These are phyloP conservation scores for Coffea canephora DNA, from an alignment of 257 asterid genomes.

Conservation along the genomic window DNA sequence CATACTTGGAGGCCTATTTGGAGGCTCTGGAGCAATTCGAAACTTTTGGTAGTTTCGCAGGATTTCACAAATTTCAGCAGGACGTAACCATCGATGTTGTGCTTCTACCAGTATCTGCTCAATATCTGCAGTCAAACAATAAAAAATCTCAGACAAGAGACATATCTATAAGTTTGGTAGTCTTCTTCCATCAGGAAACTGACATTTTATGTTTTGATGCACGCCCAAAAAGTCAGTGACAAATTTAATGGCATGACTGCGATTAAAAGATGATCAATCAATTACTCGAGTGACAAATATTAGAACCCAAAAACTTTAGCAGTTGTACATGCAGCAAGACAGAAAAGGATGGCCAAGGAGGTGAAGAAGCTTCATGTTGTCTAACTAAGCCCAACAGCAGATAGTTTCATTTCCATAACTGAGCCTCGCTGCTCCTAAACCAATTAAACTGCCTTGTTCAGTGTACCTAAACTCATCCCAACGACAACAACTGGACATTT, in stretches of 20 bases:
- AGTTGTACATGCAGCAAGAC: not conserved
- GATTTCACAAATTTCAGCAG: slow-evolving; percentile 89
- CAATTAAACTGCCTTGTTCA: not conserved
- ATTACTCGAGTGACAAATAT: not conserved
- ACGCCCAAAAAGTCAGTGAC: not conserved
- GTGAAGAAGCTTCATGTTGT: not conserved
- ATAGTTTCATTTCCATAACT: not conserved
- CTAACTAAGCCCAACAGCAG: not conserved
- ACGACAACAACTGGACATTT: not conserved
- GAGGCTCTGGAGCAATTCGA: slow-evolving; percentile 76
- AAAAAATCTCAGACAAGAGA: slow-evolving; percentile 12
- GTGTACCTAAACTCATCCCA: not conserved
- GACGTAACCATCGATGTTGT: slow-evolving; percentile 87
- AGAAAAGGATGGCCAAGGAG: not conserved
- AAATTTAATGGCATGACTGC: not conserved
- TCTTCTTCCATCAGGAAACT: not conserved
- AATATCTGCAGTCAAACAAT: slow-evolving; percentile 61
- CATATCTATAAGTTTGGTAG: not conserved
- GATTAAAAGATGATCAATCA: not conserved
- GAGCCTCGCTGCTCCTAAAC: not conserved
- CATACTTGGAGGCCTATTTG: slow-evolving; percentile 76
- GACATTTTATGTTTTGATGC: not conserved
- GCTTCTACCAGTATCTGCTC: slow-evolving; percentile 80
- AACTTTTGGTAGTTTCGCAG: slow-evolving; percentile 66
- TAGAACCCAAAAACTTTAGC: not conserved